Percentiles rank a stretch among this genome's conserved stretches.
phyloP scores from a whole-genome alignment of 805 yeast species.

The Candida loeiensis region DNA sequence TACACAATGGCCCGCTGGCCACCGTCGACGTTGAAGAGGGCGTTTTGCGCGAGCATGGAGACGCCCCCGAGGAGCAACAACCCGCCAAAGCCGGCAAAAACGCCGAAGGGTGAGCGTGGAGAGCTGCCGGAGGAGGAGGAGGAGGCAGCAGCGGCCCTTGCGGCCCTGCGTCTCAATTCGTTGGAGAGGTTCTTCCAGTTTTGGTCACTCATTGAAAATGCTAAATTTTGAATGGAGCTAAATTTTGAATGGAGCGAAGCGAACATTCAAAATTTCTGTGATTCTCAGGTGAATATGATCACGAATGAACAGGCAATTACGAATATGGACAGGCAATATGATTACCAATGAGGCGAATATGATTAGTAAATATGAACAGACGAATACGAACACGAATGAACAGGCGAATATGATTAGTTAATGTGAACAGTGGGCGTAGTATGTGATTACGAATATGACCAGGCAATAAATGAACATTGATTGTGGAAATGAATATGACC shows the following conservation, averaged over 20 bases:
- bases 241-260: background rate
- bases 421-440: no score
- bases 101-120: constrained; percentile 35
- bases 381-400: no score
- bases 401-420: background rate
- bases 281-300: no score
- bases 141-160: constrained; percentile 24
- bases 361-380: background rate
- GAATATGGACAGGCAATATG: no score
- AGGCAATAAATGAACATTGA: no score
- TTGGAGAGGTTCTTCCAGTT: constrained; percentile 41
- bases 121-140: constrained; percentile 22
- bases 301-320: background rate
- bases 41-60: constrained; percentile 40
- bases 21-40: constrained; percentile 78
- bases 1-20: constrained; percentile 97
- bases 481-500: background rate
- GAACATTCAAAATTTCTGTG: no score
- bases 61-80: constrained; percentile 38
- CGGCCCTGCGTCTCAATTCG: constrained; percentile 41
- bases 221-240: background rate
- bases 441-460: background rate
- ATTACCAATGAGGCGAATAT: background rate
- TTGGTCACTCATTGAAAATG: constrained; percentile 34
- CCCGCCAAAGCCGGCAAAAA: constrained; percentile 43